Base-by-base conservation (phyloP, 1,284 basidiomycete genomes). In the Coniophora puteana region DNA sequence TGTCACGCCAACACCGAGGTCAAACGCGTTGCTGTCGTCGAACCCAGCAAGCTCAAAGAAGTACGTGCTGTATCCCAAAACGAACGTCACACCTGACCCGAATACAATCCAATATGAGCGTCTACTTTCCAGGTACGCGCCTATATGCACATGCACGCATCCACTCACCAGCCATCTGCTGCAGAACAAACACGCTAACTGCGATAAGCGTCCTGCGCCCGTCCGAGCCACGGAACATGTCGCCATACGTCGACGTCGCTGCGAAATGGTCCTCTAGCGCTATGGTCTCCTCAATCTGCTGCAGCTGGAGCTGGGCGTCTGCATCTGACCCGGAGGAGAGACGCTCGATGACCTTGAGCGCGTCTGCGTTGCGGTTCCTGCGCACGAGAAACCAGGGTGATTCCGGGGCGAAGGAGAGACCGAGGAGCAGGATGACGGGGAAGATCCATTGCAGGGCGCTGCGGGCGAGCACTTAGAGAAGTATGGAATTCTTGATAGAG, bases 351-450 rank as follows among this genome's bases (percentile, higher is more conserved):
- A 80, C 67, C 4, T 51, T 58, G 33, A 64, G 62, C 0, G 80
- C 78, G 25, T 79, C 71, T 4, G 75, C 72, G 3, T 63, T 56
- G 3, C 72, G 63, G 5, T 74, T 76, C 42, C 72, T 73, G 23
- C 70, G 69, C 25, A 81, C 68, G 11, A 82, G 63, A 76, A 76
- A 83, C 54, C 83, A 72, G 14, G 80, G 80, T 0, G 75, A 78
- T 52, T 83, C 76, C 1, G 79, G 78, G 4, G 78, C 65, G 51
- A 76, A 69, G 0, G 55, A 51, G 21, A 61, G 48, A 11, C 55
- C 57, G 0, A 43, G 22, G 26, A 61, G 40, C 24, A 61, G 47
- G 8, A 57, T 45, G 30, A 49, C 27, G 0, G 59, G 56, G 24
- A 58, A 60, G 13, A 58, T 52, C 53, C 59, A 58, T 32, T 60